Base-by-base conservation (phyloP, 2,329 filamentous ascomycete species). In the Lachnellula willkommii region DNA sequence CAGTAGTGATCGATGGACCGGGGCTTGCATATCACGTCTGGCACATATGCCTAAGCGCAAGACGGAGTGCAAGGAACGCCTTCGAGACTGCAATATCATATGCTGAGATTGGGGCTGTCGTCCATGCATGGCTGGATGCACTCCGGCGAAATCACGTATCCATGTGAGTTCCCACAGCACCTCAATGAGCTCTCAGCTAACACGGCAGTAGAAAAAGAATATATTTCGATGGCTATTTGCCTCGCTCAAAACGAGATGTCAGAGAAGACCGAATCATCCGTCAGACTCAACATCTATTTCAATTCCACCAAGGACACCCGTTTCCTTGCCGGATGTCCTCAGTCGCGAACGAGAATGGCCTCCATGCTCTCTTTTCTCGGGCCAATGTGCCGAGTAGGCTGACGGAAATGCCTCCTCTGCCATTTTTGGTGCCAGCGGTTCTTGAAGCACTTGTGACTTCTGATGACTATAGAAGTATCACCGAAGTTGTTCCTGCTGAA, bases 221-320 rank as follows among this genome's bases (percentile, higher is more conserved):
- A 52, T 91, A 87, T 69, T 96, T 97, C 65, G 93, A 97, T 70
- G 91, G 91, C 14, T 85, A 83, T 54, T 77, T 97, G 1, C 93
- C 93, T 42, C 32, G 57, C 24, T 56, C 60, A n/a, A 71, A 71
- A 51, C 52, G 65, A 32, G 47, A 63, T 42, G 62, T 59, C n/a
- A 57, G 69, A 50, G 55, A 64, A 1, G 46, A 60, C 20, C 63
- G 68, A 20, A 58, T 69, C 22, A 46, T 57, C 17, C 51, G 40
- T 17, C 56, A 62, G 32, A 69, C 69, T 32, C 53, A 57, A n/a
- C 60, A 60, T 47, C 52, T 69, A 24, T 54, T 57, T 12, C 47
- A 60, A 22, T 69, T 67, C 54, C 57, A 69, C 47, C 37, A 60
- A 7, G 40, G 48, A 26, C 50, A 64, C 49, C 50, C 55, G 4